These are phyloP conservation scores for Ceratocystis eucalypticola DNA, from an alignment of 2,329 filamentous ascomycete genomes.

Conservation along the genomic window DNA sequence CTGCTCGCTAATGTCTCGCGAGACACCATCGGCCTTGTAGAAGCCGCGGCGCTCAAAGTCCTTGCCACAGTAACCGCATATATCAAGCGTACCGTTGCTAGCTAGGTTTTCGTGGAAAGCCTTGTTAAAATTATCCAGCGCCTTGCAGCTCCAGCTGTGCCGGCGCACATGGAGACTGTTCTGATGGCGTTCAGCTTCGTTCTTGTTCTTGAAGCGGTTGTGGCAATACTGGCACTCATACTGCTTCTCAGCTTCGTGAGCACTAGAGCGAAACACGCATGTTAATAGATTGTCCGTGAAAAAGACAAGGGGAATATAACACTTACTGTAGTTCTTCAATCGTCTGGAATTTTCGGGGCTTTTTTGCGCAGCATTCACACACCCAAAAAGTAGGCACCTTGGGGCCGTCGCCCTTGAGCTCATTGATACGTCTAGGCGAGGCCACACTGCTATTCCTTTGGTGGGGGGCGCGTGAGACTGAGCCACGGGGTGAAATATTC, in stretches of 20 bases:
- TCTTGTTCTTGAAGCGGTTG: slow-evolving; percentile 98
- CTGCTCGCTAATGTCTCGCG: slow-evolving; percentile 50
- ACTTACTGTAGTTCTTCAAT: slow-evolving; percentile 71
- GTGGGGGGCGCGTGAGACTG: slow-evolving; percentile 32
- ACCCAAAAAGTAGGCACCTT: slow-evolving; percentile 46
- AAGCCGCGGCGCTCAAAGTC: slow-evolving; percentile 50
- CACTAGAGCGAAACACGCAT: slow-evolving; percentile 34
- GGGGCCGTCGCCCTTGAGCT: slow-evolving; percentile 35
- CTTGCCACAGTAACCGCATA: slow-evolving; percentile 89
- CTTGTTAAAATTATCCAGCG: slow-evolving; percentile 60
- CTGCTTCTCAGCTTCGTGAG: slow-evolving; percentile 89
- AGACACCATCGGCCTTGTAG: slow-evolving; percentile 26
- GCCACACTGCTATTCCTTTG: slow-evolving; percentile 35
- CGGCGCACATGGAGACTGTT: slow-evolving; percentile 85
- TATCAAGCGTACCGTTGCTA: slow-evolving; percentile 55
- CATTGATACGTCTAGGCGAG: slow-evolving; percentile 39
- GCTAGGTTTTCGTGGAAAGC: slow-evolving; percentile 74
- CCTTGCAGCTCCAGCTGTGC: slow-evolving; percentile 94
- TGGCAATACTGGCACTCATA: slow-evolving; percentile 87
- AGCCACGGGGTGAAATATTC: slow-evolving; percentile 36
- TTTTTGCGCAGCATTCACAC: slow-evolving; percentile 94
- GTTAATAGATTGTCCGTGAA: slow-evolving; percentile 21
- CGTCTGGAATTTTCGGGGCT: slow-evolving; percentile 87
- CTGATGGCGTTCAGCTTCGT: slow-evolving; percentile 90
- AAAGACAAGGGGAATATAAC: background rate